phyloP scores from a whole-genome alignment of 352 stramenopile genomes.

The Globisporangium takayamanum region DNA sequence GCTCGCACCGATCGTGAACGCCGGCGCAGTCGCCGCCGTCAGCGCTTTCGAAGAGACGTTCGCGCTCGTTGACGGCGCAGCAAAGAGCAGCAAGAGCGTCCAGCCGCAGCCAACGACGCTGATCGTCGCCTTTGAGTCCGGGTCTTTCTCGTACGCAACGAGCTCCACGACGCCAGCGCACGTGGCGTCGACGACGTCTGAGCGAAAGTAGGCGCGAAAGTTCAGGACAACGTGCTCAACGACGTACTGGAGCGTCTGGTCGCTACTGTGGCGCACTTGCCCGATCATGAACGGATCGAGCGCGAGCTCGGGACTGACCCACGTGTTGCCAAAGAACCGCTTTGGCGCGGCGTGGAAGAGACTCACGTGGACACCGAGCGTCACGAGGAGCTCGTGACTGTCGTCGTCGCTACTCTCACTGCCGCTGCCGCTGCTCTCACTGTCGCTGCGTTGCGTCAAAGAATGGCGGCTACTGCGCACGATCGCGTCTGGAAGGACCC shows the following conservation, averaged over 20 bases:
- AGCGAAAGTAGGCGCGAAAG: slow-evolving; percentile 77
- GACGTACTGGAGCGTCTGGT: slow-evolving; percentile 43
- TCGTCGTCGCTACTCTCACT: slow-evolving; percentile 33
- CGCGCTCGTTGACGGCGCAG: slow-evolving; percentile 12
- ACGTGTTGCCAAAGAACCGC: slow-evolving; percentile 92
- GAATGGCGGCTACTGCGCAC: slow-evolving; percentile 16
- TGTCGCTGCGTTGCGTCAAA: slow-evolving; percentile 9
- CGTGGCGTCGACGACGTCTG: slow-evolving; percentile 81
- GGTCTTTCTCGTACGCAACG: slow-evolving; percentile 86
- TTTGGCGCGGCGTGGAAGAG: slow-evolving; percentile 84
- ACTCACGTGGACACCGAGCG: slow-evolving; percentile 77
- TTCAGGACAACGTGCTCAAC: slow-evolving; percentile 52
- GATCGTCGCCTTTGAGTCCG: slow-evolving; percentile 61
- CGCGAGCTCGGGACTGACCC: slow-evolving; percentile 64
- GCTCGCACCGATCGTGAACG: slow-evolving; percentile 20
- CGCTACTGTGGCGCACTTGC: slow-evolving; percentile 32
- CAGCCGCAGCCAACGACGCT: slow-evolving; percentile 87
- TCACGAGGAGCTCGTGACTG: slow-evolving; percentile 39
- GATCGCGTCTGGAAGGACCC: slow-evolving; percentile 54
- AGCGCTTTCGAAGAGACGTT: slow-evolving; percentile 12
- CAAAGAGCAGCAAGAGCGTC: slow-evolving; percentile 89
- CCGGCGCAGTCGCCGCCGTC: slow-evolving; percentile 13
- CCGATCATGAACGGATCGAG: slow-evolving; percentile 48
- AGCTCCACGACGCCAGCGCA: slow-evolving; percentile 92
- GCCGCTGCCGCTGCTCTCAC: slow-evolving; percentile 28